Conservation (phyloP, 768 basidiomycete genomes). For the Trametes gibbosa region DNA sequence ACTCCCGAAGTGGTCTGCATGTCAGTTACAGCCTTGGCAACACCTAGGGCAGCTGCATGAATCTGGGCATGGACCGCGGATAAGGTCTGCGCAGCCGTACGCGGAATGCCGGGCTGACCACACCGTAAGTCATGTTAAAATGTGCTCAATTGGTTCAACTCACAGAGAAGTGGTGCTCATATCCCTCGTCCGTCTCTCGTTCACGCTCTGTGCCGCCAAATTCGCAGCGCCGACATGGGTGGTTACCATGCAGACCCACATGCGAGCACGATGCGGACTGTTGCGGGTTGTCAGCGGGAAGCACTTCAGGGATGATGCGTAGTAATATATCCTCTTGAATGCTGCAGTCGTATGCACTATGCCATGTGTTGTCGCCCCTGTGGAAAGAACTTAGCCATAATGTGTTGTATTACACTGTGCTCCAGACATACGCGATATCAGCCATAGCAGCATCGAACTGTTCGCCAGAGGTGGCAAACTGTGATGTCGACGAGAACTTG, state of each 20-base stretch:
- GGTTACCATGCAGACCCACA: conserved; percentile 12
- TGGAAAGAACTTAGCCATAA: too few species aligned
- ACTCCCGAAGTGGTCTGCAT: too few species aligned
- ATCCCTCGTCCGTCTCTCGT: conserved; percentile 1
- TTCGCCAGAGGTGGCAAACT: conserved; percentile 29
- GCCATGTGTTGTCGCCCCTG: not conserved
- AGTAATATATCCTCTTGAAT: not conserved
- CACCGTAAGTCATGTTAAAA: too few species aligned
- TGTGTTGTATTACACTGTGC: too few species aligned
- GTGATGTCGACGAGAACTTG: conserved; percentile 33
- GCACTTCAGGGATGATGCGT: not conserved
- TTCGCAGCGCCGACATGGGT: conserved; percentile 14
- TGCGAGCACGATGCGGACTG: conserved; percentile 17
- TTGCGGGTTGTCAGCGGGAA: conserved; percentile 20
- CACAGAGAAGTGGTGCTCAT: not conserved
- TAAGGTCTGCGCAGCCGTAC: too few species aligned
- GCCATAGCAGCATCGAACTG: conserved; percentile 22
- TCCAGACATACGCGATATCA: not conserved
- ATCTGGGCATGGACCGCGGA: too few species aligned
- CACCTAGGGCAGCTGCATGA: too few species aligned
- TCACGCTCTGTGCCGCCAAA: not conserved
- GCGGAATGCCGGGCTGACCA: too few species aligned
- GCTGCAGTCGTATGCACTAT: not conserved
- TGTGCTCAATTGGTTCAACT: not conserved
- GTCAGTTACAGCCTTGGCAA: too few species aligned